A percentile compares a stretch with the other conserved stretches of the same genome.
These are phyloP conservation scores for Pseudonitzschia multistriata DNA, from an alignment of 108 stramenopile species.

Conservation along the genomic window DNA sequence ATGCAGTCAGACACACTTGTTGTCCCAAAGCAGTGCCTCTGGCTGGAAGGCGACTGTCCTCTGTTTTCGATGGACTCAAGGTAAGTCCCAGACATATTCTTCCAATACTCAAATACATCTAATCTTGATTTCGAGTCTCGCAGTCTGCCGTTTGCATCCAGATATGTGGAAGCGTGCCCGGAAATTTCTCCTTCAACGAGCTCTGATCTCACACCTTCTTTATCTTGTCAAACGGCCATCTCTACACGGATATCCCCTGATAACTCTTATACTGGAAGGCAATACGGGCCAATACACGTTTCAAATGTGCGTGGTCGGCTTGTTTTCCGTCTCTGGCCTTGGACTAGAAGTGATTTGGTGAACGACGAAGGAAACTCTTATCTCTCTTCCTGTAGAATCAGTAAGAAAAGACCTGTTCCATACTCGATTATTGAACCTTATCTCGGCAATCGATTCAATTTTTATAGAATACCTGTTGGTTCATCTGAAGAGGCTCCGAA, in stretches of 20 bases:
- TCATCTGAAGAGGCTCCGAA: background rate
- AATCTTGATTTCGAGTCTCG: too few relatives aligned
- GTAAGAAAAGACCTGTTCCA: constrained; percentile 32
- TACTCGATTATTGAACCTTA: constrained; percentile 29
- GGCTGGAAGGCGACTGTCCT: constrained; percentile 95
- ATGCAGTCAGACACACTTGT: constrained; percentile 23
- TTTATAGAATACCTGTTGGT: constrained; percentile 20
- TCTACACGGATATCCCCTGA: background rate
- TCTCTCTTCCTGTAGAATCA: constrained; percentile 8
- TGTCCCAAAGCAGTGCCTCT: constrained; percentile 84
- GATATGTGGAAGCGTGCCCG: too few relatives aligned
- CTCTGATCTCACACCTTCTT: background rate
- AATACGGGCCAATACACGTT: constrained; percentile 86
- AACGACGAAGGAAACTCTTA: constrained; percentile 11
- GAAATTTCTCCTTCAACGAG: background rate
- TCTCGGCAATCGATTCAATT: constrained; percentile 29
- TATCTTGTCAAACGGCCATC: background rate
- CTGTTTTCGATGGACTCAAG: constrained; percentile 84
- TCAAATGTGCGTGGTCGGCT: constrained; percentile 71
- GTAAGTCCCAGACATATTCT: background rate
- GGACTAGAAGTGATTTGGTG: constrained; percentile 17
- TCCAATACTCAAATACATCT: background rate
- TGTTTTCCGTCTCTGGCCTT: constrained; percentile 75
- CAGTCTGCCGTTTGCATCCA: too few relatives aligned
- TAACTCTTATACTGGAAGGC: constrained; percentile 22